Evolutionary conservation across 345 rosid genomes (phyloP).

Genomic region (Camelina hispida): DNA sequence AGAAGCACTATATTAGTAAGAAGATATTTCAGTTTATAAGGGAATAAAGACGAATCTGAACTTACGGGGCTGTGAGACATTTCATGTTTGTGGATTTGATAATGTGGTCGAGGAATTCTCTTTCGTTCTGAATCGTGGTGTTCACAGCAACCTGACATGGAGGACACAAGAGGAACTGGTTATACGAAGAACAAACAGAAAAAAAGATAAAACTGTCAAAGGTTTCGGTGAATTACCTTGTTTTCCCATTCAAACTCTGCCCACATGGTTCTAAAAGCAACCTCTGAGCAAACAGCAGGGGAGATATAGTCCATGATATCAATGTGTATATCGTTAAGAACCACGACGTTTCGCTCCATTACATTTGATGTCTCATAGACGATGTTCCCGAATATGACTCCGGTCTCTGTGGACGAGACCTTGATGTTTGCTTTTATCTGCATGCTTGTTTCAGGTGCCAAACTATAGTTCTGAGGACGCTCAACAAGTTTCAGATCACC

Average conservation of each 20-base stretch:
- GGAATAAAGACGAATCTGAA: neutral
- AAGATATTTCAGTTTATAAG: neutral
- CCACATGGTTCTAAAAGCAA: conserved; percentile 98
- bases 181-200: neutral
- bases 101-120: conserved; percentile 49
- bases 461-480: conserved; percentile 95
- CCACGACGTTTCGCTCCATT: conserved; percentile 85
- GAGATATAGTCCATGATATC: conserved; percentile 99
- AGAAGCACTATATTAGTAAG: neutral
- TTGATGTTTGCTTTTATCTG: conserved; percentile 98
- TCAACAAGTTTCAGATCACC: conserved; percentile 99
- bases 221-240: conserved; percentile 60
- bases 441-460: conserved; percentile 93
- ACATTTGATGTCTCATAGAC: conserved; percentile 96
- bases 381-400: conserved; percentile 96
- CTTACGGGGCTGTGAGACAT: conserved; percentile 50
- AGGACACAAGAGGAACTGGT: neutral
- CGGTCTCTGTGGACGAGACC: conserved; percentile 98
- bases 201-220: neutral
- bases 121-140: conserved; percentile 45
- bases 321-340: conserved; percentile 95
- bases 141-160: conserved; percentile 49
- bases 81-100: conserved; percentile 50
- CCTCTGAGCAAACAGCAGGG: conserved; percentile 88
- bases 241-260: conserved; percentile 99